Evolutionary conservation across 805 yeast species (phyloP), one percentile per base, ranked within the genome.

Genomic region (Ogataea zsoltii): DNA sequence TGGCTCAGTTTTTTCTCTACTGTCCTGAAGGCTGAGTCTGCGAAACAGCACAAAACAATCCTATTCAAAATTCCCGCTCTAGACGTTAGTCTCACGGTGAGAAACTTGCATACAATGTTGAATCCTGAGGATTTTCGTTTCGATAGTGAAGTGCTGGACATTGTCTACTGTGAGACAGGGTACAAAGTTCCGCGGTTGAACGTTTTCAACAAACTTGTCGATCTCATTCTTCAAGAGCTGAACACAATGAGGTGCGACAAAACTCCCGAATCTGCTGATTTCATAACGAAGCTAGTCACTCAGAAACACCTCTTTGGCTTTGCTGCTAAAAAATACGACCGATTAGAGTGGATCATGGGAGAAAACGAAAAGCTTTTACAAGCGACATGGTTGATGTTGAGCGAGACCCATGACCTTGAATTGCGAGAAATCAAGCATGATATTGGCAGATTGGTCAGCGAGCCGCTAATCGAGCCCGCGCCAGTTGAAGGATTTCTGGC

Each of bases 401-500:
- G 56, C 49, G 63, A 60, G 46, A 71, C 77, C 9, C 80, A 78
- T 56, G 72, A 69, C 33, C 59, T 90, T n/a, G 92, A 90, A 58
- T 61, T 85, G 16, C 69, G 95, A 33, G 72, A 68, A 15, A 58
- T 74, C 19, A 53, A 59, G 13, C 74, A 73, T 42, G 70, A 72
- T 45, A 69, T 77, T 3, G 58, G 68, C 40, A 31, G 34, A 2
- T 57, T 70, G 1, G 30, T 53, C 26, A 55, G 52, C 14, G 64
- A 61, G 2, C 44, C 48, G 7, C 7, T 71, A 15, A 39, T 51
- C 0, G 96, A 85, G 58, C 97, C 97, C 0, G 42, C 67, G 0
- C 83, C 96, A 0, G 63, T 89, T 9, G 98, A 92, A 66, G 98
- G 98, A 0, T 90, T 86, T 60, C 62, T 91, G 16, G 67, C 78